Evolutionary conservation across 2,329 filamentous ascomycete species (phyloP), one percentile per base, ranked within the genome.

Genomic region (Byssochlamys sp.): DNA sequence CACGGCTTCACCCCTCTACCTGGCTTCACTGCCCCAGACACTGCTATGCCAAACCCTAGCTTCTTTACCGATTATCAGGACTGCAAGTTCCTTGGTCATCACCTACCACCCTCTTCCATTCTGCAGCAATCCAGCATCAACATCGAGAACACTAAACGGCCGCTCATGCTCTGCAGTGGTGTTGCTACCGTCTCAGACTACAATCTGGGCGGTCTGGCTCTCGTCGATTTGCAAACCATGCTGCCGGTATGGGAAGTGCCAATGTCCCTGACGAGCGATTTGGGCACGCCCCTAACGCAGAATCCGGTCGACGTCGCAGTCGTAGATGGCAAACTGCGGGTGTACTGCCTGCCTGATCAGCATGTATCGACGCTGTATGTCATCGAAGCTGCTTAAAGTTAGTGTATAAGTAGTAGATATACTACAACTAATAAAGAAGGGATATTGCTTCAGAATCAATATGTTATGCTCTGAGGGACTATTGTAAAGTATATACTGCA

Each of bases 11-110:
- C 61, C 1, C 52, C 57, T 5, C 50, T 63, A 3, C 60, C 62
- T 2, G 57, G 53, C 3, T 69, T 71, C 54, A 65, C 65, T 0
- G 31, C 56, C 1, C 70, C 71, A 0, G 45, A 59, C 27, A 58
- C 53, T 4, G 59, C 62, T 12, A 61, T 65, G 5, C 58, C 62
- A 5, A 79, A 80, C 54, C 77, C 76, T 0, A 74, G 68, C 35
- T 72, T 77, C 61, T 80, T 73, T 63, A 64, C 77, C 56, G 78
- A 80, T 59, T 80, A 80, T 62, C 78, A 81, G 64, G 78, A 80
- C 69, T 80, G 78, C 68, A 80, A 80, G 62, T 80, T 75, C 65
- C 67, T 80, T 0, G 78, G 78, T 3, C 73, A 71, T 60, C 71
- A 72, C 12, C 59, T 63, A 9, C 59, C 66, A 4, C 76, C 76